phyloP scores from a whole-genome alignment of 768 basidiomycete species.

The Leccinellum rugosiceps region DNA sequence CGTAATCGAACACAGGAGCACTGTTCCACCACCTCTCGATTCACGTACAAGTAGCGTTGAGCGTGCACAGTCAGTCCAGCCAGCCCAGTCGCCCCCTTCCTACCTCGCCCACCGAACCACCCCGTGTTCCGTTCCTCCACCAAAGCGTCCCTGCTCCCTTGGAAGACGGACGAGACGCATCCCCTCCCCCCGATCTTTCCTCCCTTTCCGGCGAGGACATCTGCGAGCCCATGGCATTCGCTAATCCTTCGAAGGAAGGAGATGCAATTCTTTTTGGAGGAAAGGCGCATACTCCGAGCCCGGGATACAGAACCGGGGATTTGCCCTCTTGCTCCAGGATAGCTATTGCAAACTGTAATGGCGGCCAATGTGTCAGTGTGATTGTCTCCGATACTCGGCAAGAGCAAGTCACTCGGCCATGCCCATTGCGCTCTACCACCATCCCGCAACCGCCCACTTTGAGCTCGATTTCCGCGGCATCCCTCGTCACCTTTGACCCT shows the following conservation, averaged over 20 bases:
- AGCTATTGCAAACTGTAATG: constrained; percentile 19
- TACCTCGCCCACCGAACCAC: constrained; percentile 17
- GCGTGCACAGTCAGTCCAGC: constrained; percentile 4
- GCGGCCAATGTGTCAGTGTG: constrained; percentile 3
- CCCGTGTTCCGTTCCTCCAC: constrained; percentile 12
- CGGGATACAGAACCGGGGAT: constrained; percentile 43
- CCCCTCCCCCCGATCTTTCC: too few relatives aligned
- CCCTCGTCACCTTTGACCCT: too few relatives aligned
- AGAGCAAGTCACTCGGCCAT: constrained; percentile 6
- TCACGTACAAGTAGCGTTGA: constrained; percentile 14
- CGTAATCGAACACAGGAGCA: too few relatives aligned
- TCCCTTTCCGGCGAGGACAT: too few relatives aligned
- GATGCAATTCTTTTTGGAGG: constrained; percentile 3
- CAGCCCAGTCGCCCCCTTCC: constrained; percentile 28
- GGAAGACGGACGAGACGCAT: constrained; percentile 13
- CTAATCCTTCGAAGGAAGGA: constrained; percentile 23
- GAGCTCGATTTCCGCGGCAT: neutral
- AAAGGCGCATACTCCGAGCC: constrained; percentile 24
- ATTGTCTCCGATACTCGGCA: neutral
- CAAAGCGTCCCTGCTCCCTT: constrained; percentile 17
- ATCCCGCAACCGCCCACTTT: constrained; percentile 22
- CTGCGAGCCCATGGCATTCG: constrained; percentile 5
- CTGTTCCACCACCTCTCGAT: neutral
- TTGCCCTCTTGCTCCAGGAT: constrained; percentile 33
- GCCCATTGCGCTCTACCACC: constrained; percentile 17